Evolutionary conservation across 106 monocot genomes (phyloP), one percentile per base, ranked within the genome.

Genomic region (Allium sativum): DNA sequence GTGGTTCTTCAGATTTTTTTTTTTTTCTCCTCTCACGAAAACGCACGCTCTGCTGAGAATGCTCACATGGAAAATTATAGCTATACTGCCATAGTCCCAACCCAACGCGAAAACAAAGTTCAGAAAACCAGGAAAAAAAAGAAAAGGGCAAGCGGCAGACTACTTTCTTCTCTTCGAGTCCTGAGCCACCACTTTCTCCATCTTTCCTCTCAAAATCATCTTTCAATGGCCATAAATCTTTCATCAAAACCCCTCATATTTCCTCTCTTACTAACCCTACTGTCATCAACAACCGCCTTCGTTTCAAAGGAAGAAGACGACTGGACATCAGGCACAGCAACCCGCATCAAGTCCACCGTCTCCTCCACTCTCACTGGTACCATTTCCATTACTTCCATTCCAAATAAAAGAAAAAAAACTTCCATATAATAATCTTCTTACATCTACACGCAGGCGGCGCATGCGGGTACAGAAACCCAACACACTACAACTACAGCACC

Each of bases 381-480:
- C 1, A 58, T 20, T 56, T 15, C 7, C 13, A 9, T n/a, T n/a
- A n/a, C n/a, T n/a, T n/a, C n/a, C n/a, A n/a, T n/a, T n/a, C n/a
- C n/a, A n/a, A n/a, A n/a, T n/a, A n/a, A n/a, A n/a, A n/a, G n/a
- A n/a, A n/a, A n/a, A n/a, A n/a, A n/a, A n/a, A n/a, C n/a, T n/a
- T n/a, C n/a, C n/a, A n/a, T n/a, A n/a, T n/a, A n/a, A n/a, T n/a
- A n/a, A n/a, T n/a, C n/a, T 60, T 15, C 0, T 7, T 21, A 47
- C 42, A 62, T 45, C 17, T 62, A 40, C 12, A 9, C 14, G 19
- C 42, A 73, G 83, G 81, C 4, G 82, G 93, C 17, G 93, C 88
- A 12, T 88, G 93, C 64, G 93, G 85, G n/a, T 93, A 75, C 56
- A 75, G 82, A 21, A 78, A 81, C 59, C 66, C 77, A 59, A 18